Base-by-base conservation (phyloP, 371 early-diverging fungal species). In the Chytridium lagenaria region DNA sequence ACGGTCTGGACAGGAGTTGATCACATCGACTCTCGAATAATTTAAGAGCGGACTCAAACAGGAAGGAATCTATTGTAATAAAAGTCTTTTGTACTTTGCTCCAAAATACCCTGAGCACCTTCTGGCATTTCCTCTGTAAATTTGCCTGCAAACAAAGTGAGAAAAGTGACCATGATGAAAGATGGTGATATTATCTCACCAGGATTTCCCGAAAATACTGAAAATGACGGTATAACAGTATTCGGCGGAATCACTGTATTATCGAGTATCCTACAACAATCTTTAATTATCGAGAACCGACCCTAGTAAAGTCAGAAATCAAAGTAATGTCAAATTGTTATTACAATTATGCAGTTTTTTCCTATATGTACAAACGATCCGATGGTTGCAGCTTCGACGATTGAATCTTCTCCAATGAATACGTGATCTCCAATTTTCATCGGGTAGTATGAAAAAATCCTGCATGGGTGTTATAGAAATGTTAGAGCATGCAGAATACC, bases 261-360 rank as follows among this genome's bases (percentile, higher is more conserved):
- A 75, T 97, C 97, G 63, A 94, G 90, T 36, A 98, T 95, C 70
- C 90, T 83, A 66, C 91, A 90, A 68, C 95, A 93, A 73, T 97
- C 97, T 79, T 97, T 97, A 61, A 98, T 95, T 44, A 97, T 92
- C 1, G 93, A 91, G 81, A 96, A 97, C 23, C 95, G 89, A 1
- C 98, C 96, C 95, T 95, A 30, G 30, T 38, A 12, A 50, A 2
- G 37, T n/a, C 28, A 37, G 71, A 7, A 49, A 1, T 67, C 52
- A 36, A 52, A 55, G 1, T 44, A 26, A 80, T 22, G 22, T 5
- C 3, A 36, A 55, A 50, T 2, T 19, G 22, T 16, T 50, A 90
- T 84, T 88, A 94, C 97, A 78, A 98, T 94, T 7, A 97, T 91
- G 72, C 95, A 95, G 78, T 96, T 93, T 80, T 91, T 91, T 52